Base-by-base conservation (phyloP, 495 filamentous ascomycete species). In the Recurvomyces mirabilis region DNA sequence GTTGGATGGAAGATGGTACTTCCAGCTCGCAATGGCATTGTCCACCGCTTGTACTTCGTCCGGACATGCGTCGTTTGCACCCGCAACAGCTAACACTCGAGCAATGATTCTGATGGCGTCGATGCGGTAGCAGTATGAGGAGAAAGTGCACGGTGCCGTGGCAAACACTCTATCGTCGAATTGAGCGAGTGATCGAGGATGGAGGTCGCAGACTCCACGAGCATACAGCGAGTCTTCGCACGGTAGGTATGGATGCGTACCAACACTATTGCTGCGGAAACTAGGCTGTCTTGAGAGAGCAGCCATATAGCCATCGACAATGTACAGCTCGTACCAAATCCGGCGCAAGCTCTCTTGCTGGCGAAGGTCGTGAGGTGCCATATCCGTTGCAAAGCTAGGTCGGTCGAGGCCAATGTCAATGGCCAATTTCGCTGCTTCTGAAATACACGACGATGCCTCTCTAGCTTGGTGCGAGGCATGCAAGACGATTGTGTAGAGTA, bases 261-360 rank as follows among this genome's bases (percentile, higher is more conserved):
- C 46, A 12, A 65, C 55, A 11, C 54, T 54, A 37, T 61, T 63
- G n/a, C 68, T 51, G 10, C 45, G 38, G 40, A 66, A 68, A 21
- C 57, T 56, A 36, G 54, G 55, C 45, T 60, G 58, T 1, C 37
- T 35, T 3, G 33, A 17, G 10, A 62, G 47, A 3, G 52, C 70
- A 5, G 74, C 72, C 42, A 75, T 50, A 53, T 75, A 60, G 9
- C 65, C 70, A 54, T 93, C 86, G 12, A 85, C 72, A 31, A 87
- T 74, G 56, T 80, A 93, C 37, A 94, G 61, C 52, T 93, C 84
- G 87, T 87, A 94, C 87, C 85, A 93, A 13, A 86, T 93, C 30
- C 87, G 72, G 20, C 87, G 71, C 71, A 84, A 77, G 56, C 80
- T 81, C 57, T 94, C 87, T 26, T 75, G 79, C 5, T 81, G 59